Evolutionary conservation across 2,329 filamentous ascomycete species (phyloP).

Genomic region (Fusarium sp.): DNA sequence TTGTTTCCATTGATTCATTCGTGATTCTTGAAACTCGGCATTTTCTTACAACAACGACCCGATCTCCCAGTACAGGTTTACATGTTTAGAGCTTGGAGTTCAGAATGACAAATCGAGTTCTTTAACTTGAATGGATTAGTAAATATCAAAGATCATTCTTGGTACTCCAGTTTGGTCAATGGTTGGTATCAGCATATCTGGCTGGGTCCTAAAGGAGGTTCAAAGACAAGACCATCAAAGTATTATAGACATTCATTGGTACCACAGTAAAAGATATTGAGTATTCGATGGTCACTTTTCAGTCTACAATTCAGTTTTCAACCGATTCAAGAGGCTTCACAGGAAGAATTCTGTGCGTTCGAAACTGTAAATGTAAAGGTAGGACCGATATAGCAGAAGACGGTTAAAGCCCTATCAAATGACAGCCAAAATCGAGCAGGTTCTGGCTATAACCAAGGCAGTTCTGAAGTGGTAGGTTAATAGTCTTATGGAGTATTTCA

Average conservation of each 20-base stretch:
- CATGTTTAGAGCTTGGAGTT: accelerated
- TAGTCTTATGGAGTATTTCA: no score
- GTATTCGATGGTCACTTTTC: neutral
- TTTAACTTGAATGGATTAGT: neutral
- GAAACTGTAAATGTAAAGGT: no score
- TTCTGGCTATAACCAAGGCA: neutral
- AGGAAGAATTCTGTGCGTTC: no score
- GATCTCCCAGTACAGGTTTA: accelerated
- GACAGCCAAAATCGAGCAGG: neutral
- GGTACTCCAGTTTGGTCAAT: neutral
- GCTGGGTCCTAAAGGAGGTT: neutral
- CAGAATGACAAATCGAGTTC: neutral
- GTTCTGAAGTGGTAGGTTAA: no score
- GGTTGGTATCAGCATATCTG: neutral
- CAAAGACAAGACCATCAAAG: neutral
- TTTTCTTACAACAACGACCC: no score
- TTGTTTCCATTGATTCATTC: neutral
- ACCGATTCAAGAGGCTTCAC: neutral
- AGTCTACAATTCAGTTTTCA: neutral
- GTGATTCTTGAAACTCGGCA: neutral
- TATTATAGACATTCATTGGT: neutral
- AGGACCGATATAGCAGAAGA: neutral
- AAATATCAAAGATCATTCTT: neutral
- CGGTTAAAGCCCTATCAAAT: neutral
- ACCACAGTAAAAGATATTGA: neutral